Evolutionary conservation across 2,329 filamentous ascomycete species (phyloP).

Genomic region (Cordyceps pruinosa): DNA sequence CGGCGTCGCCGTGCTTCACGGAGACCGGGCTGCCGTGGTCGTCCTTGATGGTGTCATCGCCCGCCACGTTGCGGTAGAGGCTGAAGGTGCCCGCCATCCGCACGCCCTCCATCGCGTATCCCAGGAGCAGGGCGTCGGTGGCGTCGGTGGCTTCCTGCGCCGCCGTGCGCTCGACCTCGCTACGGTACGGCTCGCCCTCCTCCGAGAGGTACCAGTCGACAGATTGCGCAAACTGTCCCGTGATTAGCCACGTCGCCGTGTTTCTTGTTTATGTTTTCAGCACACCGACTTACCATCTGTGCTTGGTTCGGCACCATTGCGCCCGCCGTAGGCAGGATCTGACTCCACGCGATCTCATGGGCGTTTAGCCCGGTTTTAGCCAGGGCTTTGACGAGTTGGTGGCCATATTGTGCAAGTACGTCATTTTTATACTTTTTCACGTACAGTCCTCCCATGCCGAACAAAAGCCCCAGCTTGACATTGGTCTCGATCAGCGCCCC

Average conservation of each 20-base stretch:
- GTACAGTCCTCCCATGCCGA: constrained; percentile 34
- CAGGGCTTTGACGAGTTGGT: constrained; percentile 57
- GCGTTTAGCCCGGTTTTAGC: constrained; percentile 55
- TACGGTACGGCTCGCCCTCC: constrained; percentile 43
- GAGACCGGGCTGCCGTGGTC: constrained; percentile 45
- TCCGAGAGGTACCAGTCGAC: constrained; percentile 2
- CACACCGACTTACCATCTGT: constrained; percentile 53
- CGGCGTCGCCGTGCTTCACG: constrained; percentile 49
- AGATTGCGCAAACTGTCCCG: constrained; percentile 1
- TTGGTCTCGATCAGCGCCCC: constrained; percentile 56
- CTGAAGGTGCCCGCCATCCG: constrained; percentile 59
- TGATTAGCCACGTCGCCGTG: not conserved
- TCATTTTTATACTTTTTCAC: constrained; percentile 45
- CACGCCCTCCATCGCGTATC: constrained; percentile 65
- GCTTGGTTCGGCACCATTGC: constrained; percentile 65
- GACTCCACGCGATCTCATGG: constrained; percentile 63
- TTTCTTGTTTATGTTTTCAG: too few species aligned
- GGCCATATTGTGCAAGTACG: constrained; percentile 56
- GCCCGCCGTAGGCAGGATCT: constrained; percentile 60
- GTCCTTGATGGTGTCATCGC: constrained; percentile 38
- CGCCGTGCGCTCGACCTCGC: constrained; percentile 55
- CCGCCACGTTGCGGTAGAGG: constrained; percentile 50
- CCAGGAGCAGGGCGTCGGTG: constrained; percentile 56
- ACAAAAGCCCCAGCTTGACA: constrained; percentile 40
- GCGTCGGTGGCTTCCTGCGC: constrained; percentile 46